Evolutionary conservation across 2,329 filamentous ascomycete genomes (phyloP).

Genomic region (Nothophaeocryptopus gaeumannii): DNA sequence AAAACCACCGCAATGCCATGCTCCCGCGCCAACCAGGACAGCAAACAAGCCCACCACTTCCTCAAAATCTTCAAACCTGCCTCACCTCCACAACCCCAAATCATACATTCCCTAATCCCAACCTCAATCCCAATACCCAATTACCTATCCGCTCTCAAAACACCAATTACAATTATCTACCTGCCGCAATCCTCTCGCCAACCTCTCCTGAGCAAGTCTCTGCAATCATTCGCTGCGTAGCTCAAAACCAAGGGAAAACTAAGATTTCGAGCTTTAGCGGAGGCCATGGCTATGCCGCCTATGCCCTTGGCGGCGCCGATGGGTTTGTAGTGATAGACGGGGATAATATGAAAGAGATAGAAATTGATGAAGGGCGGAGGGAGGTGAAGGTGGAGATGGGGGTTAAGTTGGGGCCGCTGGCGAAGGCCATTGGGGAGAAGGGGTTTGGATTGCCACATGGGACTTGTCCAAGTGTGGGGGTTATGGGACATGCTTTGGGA

Average conservation of each 20-base stretch:
- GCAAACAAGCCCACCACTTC: too few species aligned
- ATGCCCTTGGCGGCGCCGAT: slow-evolving; percentile 19
- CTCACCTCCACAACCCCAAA: too few species aligned
- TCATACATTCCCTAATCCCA: too few species aligned
- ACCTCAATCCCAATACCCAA: background rate
- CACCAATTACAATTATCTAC: slow-evolving; percentile 20
- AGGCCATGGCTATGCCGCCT: slow-evolving; percentile 22
- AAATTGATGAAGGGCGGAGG: slow-evolving; percentile 6
- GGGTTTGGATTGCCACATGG: slow-evolving; percentile 17
- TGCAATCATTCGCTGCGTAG: slow-evolving; percentile 12
- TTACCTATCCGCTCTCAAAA: slow-evolving; percentile 9
- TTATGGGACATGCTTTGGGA: slow-evolving; percentile 16
- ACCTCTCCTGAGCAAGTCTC: slow-evolving; percentile 12
- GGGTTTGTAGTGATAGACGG: slow-evolving; percentile 19
- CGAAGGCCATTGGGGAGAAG: slow-evolving; percentile 8
- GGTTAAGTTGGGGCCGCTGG: slow-evolving; percentile 11
- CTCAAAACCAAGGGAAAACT: slow-evolving; percentile 1
- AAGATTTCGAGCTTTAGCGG: slow-evolving; percentile 19
- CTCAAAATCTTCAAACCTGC: too few species aligned
- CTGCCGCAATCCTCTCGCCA: slow-evolving; percentile 12
- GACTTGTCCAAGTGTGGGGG: slow-evolving; percentile 17
- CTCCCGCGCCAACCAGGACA: too few species aligned
- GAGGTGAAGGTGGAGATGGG: slow-evolving; percentile 12
- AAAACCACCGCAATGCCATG: too few species aligned
- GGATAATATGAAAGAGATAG: slow-evolving; percentile 5